Base-by-base conservation (phyloP, 2,329 filamentous ascomycete genomes). In the Davidsoniella neocaledoniae region DNA sequence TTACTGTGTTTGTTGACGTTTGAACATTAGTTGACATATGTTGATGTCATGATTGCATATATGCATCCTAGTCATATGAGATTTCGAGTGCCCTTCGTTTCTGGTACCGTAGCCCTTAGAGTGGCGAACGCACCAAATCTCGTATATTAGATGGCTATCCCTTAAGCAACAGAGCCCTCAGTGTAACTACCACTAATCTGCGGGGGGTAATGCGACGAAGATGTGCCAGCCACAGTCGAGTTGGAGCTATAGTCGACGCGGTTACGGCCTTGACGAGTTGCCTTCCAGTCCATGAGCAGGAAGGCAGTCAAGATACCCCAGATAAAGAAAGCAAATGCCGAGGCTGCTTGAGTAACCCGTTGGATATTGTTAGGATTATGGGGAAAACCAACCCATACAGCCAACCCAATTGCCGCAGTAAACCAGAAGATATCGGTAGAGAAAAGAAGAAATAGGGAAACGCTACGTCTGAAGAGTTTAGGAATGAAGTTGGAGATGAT, bases 381-480 rank as follows among this genome's bases (percentile, higher is more conserved):
- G 0, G 75, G 66, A 14, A 74, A 70, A 48, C 74, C 74, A 51
- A 86, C 64, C 50, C 70, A 70, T 17, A 78, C 80, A 0, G 82
- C 86, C 9, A 88, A 64, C 0, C 86, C 85, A 56, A 93, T 79
- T 58, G 86, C 83, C 5, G 86, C 86, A 0, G 82, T 80, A 60
- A 95, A 91, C 87, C 87, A 94, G 69, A 93, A 93, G 51, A 93
- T 71, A 66, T 82, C 80, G 8, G 85, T 91, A 21, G 91, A 56
- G 43, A 68, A 69, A 59, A 93, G 83, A 29, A 85, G 69, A 1
- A 59, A 78, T 16, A 88, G 68, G 14, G 86, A 74, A 42, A 72
- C 76, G 46, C 77, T 75, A 48, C 72, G 74, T 62, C 86, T 77
- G 57, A 79, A 79, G 9, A 77, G 58, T 21, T 68, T 67, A 3